Conservation (phyloP, 768 basidiomycete species). For the Boletus reticuloceps region DNA sequence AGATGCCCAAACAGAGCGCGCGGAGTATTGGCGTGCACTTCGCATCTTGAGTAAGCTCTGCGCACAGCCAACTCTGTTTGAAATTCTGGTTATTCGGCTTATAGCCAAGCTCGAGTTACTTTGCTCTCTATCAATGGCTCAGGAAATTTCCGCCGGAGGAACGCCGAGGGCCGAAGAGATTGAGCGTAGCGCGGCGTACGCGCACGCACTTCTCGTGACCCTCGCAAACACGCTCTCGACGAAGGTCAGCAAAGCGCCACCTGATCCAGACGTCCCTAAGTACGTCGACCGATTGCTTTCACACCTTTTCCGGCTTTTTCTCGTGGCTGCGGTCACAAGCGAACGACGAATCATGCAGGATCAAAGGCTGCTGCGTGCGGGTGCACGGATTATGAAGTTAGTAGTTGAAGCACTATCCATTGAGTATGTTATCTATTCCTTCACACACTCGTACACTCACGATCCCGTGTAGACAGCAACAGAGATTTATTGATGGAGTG, state of each 20-base stretch:
- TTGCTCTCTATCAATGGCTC: conserved; percentile 37
- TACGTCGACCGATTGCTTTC: conserved; percentile 78
- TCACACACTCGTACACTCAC: not conserved
- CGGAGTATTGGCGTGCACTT: conserved; percentile 65
- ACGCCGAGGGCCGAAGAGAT: conserved; percentile 30
- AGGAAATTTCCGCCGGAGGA: not conserved
- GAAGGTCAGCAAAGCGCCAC: conserved; percentile 44
- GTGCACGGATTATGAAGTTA: conserved; percentile 63
- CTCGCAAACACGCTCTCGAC: conserved; percentile 57
- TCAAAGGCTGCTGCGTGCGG: conserved; percentile 35
- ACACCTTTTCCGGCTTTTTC: conserved; percentile 62
- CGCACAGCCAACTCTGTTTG: conserved; percentile 74
- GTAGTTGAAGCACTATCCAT: conserved; percentile 60
- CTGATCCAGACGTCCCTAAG: conserved; percentile 73
- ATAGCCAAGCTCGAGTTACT: conserved; percentile 72
- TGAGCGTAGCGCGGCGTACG: conserved; percentile 78
- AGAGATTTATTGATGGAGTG: conserved; percentile 47
- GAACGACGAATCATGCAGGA: conserved; percentile 34
- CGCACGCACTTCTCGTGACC: conserved; percentile 75
- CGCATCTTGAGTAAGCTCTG: conserved; percentile 71
- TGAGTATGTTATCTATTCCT: conserved; percentile 51
- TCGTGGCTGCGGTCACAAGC: conserved; percentile 37
- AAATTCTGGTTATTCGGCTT: conserved; percentile 74
- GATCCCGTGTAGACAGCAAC: conserved; percentile 51
- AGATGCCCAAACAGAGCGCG: conserved; percentile 53